A percentile compares a stretch with the other conserved stretches of the same genome.
phyloP scores from a whole-genome alignment of 176 grass and related monocot genomes.

The Carex scoparia region DNA sequence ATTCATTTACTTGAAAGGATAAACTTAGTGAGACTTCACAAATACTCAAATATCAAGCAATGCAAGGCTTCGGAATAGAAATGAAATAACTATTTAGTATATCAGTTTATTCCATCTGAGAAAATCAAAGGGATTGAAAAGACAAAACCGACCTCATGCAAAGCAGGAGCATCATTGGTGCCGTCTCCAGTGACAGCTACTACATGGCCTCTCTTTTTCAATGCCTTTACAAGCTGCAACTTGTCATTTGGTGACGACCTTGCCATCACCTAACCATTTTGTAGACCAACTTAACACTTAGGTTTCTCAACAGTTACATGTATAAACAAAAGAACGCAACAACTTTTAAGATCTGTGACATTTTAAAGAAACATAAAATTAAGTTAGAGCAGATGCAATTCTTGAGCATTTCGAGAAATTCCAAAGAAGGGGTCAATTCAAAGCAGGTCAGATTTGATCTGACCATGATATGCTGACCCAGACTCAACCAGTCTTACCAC shows the following conservation, averaged over 20 bases:
- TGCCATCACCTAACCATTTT: slow-evolving; percentile 70
- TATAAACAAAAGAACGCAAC: not conserved
- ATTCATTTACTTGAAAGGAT: not conserved
- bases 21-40: not conserved
- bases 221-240: slow-evolving; percentile 73
- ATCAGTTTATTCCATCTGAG: not conserved
- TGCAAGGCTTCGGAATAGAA: not conserved
- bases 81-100: slow-evolving; percentile 5
- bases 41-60: not conserved
- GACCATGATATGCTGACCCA: not conserved
- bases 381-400: not conserved
- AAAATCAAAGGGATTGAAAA: not conserved
- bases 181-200: slow-evolving; percentile 98
- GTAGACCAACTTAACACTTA: not conserved
- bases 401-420: not conserved
- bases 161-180: slow-evolving; percentile 93
- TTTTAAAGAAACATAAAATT: not conserved
- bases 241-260: slow-evolving; percentile 97
- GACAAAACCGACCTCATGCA: slow-evolving; percentile 56
- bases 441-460: not conserved
- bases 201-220: slow-evolving; percentile 70
- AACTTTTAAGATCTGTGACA: not conserved
- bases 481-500: not conserved
- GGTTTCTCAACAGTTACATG: not conserved
- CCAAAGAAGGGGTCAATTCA: not conserved